These are phyloP conservation scores for Phytophthora multivora DNA, from an alignment of 352 stramenopile species.

Conservation along the genomic window DNA sequence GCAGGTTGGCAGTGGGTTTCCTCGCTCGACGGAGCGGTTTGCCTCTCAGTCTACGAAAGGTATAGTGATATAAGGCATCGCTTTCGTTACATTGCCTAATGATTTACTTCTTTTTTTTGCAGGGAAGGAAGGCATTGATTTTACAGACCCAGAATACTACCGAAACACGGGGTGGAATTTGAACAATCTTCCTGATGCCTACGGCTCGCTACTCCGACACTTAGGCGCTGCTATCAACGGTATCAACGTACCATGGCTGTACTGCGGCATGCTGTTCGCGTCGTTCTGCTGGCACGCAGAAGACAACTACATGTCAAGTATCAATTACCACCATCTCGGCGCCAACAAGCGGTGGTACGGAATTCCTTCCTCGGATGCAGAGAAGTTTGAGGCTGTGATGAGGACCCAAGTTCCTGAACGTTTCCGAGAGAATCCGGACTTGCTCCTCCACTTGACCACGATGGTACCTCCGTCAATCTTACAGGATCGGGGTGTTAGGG, in stretches of 20 bases:
- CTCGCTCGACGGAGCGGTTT: constrained; percentile 39
- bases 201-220: constrained; percentile 93
- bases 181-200: constrained; percentile 96
- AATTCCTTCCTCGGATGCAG: constrained; percentile 58
- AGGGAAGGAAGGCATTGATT: constrained; percentile 56
- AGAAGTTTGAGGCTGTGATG: constrained; percentile 59
- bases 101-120: not conserved
- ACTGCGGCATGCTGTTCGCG: constrained; percentile 98
- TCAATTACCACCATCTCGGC: constrained; percentile 98
- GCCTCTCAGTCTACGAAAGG: constrained; percentile 37
- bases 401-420: constrained; percentile 59
- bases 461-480: constrained; percentile 71
- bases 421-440: constrained; percentile 63
- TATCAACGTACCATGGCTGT: constrained; percentile 98
- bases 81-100: constrained; percentile 2
- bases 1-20: constrained; percentile 84
- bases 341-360: constrained; percentile 97
- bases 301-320: constrained; percentile 99
- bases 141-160: constrained; percentile 74
- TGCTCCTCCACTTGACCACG: constrained; percentile 78
- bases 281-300: constrained; percentile 99
- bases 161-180: constrained; percentile 94
- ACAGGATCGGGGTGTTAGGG: constrained; percentile 45
- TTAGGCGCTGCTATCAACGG: constrained; percentile 95
- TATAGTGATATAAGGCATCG: constrained; percentile 2